Evolutionary conservation across 805 yeast species (phyloP).

Genomic region (Wickerhamomyces bovis): DNA sequence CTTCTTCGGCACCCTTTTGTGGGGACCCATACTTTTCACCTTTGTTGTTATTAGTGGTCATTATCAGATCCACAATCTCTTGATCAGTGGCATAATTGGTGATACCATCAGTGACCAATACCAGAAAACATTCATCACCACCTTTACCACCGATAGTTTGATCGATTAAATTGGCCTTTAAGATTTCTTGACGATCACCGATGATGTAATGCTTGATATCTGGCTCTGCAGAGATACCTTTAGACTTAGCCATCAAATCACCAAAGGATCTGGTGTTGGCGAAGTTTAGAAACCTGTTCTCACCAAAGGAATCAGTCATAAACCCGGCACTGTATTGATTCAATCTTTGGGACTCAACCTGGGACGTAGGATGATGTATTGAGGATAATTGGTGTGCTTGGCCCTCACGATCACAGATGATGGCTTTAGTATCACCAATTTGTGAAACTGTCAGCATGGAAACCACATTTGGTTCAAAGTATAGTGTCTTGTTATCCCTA

Average conservation of each 20-base stretch:
- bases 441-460: constrained; percentile 76
- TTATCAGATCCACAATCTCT: constrained; percentile 82
- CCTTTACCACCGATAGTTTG: constrained; percentile 37
- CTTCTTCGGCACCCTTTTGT: constrained; percentile 79
- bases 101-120: constrained; percentile 82
- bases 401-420: constrained; percentile 79
- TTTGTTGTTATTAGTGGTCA: constrained; percentile 51
- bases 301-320: constrained; percentile 88
- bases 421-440: constrained; percentile 86
- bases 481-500: constrained; percentile 25
- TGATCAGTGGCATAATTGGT: constrained; percentile 79
- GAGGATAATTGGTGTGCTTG: constrained; percentile 71
- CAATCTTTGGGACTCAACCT: constrained; percentile 68
- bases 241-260: constrained; percentile 70
- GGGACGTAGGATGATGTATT: constrained; percentile 83
- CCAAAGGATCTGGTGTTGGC: constrained; percentile 96
- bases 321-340: constrained; percentile 56
- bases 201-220: constrained; percentile 66
- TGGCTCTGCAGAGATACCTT: constrained; percentile 91
- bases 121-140: constrained; percentile 84
- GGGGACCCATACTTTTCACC: constrained; percentile 64
- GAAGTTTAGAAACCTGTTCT: constrained; percentile 68
- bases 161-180: constrained; percentile 11
- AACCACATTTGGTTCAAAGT: constrained; percentile 56
- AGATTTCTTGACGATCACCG: constrained; percentile 49